Evolutionary conservation across 768 basidiomycete species (phyloP), one percentile per base, ranked within the genome.

Genomic region (Lenzites betulinus): DNA sequence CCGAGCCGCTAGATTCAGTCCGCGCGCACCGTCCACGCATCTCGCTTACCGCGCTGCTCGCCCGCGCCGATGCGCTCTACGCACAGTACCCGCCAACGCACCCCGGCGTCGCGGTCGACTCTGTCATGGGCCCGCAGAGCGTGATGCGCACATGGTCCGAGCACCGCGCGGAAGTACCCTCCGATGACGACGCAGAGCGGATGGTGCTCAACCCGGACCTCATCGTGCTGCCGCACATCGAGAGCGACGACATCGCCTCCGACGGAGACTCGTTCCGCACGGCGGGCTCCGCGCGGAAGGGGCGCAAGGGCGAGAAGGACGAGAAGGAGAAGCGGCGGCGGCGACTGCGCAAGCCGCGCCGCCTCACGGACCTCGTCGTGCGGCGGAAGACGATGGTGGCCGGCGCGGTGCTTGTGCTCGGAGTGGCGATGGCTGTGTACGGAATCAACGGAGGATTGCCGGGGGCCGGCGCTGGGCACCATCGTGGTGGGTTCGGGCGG

Each of bases 81-180:
- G 64, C 69, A n/a, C 64, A 68, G 20, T 88, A 81, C 70, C 89
- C 90, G 4, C 88, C 89, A 2, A 75, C 79, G 1, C 80, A 88
- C 52, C 80, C 85, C 11, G 75, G 71, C 0, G 75, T 93, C 13
- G 69, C 64, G 3, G 74, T 90, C 16, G 73, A 79, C 7, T 74
- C 77, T 28, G 89, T 89, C 49, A 85, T 93, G 81, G 92, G 92
- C 9, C 89, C 88, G 1, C 85, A 89, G 66, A 92, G 89, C 67
- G 88, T 83, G 38, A 76, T 91, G 51, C 83, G 80, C 70, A 92
- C 92, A 9, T 93, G 90, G 90, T 82, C 80, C 18, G 82, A 86
- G 65, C 70, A 74, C 26, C 66, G 70, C 2, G 51, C 71, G 0
- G 71, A 73, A n/a, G 71, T 83, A 43, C 83, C 82, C 0, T 65